Conservation (phyloP, 1,139 yeast species). For the Suhomyces bolitotheri region DNA sequence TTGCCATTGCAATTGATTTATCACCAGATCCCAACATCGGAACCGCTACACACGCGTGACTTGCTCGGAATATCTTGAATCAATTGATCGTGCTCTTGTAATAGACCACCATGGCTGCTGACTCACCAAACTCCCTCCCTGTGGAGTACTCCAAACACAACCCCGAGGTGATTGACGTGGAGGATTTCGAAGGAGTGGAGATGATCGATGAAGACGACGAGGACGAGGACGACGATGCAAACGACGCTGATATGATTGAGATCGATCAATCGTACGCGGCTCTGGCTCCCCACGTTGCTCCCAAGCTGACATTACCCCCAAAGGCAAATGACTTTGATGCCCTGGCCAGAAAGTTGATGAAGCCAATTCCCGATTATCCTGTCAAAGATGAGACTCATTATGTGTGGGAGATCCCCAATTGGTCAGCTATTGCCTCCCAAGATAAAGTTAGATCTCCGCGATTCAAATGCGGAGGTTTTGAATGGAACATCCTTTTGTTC, state of each 20-base stretch:
- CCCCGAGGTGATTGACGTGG: constrained; percentile 9
- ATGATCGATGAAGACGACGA: constrained; percentile 10
- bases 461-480: constrained; percentile 65
- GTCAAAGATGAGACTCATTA: constrained; percentile 39
- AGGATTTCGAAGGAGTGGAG: constrained; percentile 8
- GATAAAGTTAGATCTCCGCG: constrained; percentile 53
- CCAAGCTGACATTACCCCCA: constrained; percentile 16
- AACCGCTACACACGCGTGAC: too few relatives aligned
- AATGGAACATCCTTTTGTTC: constrained; percentile 75
- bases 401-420: constrained; percentile 78
- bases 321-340: constrained; percentile 35
- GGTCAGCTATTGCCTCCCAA: constrained; percentile 50
- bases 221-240: constrained; percentile 9
- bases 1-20: constrained; percentile 2
- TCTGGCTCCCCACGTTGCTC: neutral
- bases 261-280: neutral
- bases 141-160: constrained; percentile 3
- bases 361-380: constrained; percentile 48
- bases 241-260: constrained; percentile 9
- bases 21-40: neutral
- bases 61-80: neutral
- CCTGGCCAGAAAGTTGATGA: constrained; percentile 36
- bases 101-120: constrained; percentile 9
- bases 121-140: constrained; percentile 6
- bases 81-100: neutral